Base-by-base conservation (phyloP, 2,329 filamentous ascomycete genomes). In the Xylariales sp. region DNA sequence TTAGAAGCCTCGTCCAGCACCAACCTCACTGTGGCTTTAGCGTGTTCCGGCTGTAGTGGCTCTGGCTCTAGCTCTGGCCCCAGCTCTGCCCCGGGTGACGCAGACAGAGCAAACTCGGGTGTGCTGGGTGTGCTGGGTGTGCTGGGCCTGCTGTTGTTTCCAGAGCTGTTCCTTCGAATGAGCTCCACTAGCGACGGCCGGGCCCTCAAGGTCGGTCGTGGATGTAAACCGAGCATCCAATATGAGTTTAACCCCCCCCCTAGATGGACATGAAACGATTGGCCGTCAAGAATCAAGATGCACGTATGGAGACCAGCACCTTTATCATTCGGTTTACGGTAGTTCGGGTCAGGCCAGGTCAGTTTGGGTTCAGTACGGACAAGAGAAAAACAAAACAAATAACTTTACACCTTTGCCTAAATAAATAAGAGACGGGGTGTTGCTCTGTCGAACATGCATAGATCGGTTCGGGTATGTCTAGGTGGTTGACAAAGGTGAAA, bases 141-240 rank as follows among this genome's bases (percentile, higher is more conserved):
- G 68, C 62, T 64, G 62, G 65, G 62, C 41, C 71, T 70, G 66
- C 55, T 65, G 36, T 49, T 69, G 70, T 70, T 74, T 69, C 72
- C 63, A 66, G 54, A 71, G 69, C 72, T 72, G 70, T 74, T 74
- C 70, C 72, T 72, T 75, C 72, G 79, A 67, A 83, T 78, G 68
- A 87, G 80, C 69, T 87, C 85, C 77, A 87, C 81, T 72, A 87
- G 78, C 69, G 84, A 86, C 73, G 83, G 84, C 79, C 84, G 82
- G 74, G 83, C 82, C 83, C 81, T 83, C 72, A 87, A 79, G 68
- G 80, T 81, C 66, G 86, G 79, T 79, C 85, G 85, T 60, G 86
- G 78, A 76, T 83, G 83, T 75, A 85, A 78, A 49, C 77, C 77
- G 69, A 84, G 82, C 84, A 87, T 87, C 72, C 81, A 82, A 74